A percentile compares a stretch with the other conserved stretches of the same genome.
These are phyloP conservation scores for Byssoonygena ceratinophila DNA, from an alignment of 2,329 filamentous ascomycete genomes.

Conservation along the genomic window DNA sequence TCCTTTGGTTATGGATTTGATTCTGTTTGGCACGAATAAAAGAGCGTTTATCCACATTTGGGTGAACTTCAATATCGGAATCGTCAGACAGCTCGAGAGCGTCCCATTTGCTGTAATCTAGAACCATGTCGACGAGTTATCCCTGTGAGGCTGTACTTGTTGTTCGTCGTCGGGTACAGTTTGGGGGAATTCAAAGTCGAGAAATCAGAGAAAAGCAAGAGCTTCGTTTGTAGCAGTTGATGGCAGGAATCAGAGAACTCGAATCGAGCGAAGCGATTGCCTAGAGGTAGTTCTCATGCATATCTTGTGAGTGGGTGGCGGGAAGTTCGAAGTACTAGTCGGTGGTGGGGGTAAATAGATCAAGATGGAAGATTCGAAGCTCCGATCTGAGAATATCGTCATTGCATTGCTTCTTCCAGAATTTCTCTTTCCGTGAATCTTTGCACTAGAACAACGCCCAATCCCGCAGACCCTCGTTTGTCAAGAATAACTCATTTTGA, in stretches of 20 bases:
- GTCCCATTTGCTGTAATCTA: constrained; percentile 59
- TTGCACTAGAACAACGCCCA: not conserved
- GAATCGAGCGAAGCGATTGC: not conserved
- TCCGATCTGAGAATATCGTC: constrained; percentile 3
- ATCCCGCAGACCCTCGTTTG: not conserved
- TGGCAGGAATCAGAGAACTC: not conserved
- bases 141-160: not conserved
- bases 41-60: constrained; percentile 95
- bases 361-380: constrained; percentile 11
- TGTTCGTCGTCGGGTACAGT: not conserved
- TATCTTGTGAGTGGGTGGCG: constrained; percentile 1
- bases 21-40: constrained; percentile 98
- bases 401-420: not conserved
- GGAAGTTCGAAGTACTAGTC: not conserved
- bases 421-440: not conserved
- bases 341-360: not conserved
- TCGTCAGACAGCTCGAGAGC: constrained; percentile 94
- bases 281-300: not conserved
- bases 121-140: constrained; percentile 35
- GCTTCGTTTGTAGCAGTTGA: not conserved
- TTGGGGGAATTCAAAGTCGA: not conserved
- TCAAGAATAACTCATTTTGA: not conserved
- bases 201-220: not conserved
- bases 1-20: constrained; percentile 87
- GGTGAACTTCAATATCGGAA: constrained; percentile 95